phyloP scores from a whole-genome alignment of 2,329 filamentous ascomycete species.

The Paecilomyces variotii region DNA sequence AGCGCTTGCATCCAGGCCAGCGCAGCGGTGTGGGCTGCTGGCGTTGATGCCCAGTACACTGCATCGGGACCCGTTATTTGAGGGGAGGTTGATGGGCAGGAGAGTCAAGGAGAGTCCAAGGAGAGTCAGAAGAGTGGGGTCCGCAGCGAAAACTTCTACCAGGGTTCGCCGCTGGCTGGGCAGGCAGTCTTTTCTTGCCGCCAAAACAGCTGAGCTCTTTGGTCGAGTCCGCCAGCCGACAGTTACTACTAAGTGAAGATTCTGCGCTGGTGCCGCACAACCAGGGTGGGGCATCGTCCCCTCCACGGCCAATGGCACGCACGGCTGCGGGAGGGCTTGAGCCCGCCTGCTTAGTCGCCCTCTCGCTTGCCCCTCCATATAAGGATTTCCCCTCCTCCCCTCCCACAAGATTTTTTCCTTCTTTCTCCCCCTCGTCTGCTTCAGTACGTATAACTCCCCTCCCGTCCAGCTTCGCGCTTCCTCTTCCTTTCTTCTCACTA shows the following conservation, averaged over 20 bases:
- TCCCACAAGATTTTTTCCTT: slow-evolving; percentile 32
- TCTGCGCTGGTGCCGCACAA: slow-evolving; percentile 21
- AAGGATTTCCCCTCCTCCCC: slow-evolving; percentile 38
- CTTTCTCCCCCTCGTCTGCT: slow-evolving; percentile 33
- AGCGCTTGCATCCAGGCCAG: background rate
- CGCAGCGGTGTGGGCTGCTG: background rate
- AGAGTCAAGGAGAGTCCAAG: no score
- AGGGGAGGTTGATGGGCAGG: background rate
- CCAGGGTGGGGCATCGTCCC: slow-evolving; percentile 17
- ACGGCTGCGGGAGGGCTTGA: slow-evolving; percentile 23
- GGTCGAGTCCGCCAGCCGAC: no score
- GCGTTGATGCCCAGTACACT: background rate
- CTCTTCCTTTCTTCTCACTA: slow-evolving; percentile 18
- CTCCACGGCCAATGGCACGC: slow-evolving; percentile 21
- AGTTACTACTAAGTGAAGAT: slow-evolving; percentile 23
- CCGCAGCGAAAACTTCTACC: background rate
- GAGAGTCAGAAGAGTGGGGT: background rate
- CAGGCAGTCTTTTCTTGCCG: background rate
- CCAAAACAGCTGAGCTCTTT: background rate
- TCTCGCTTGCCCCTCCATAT: slow-evolving; percentile 41
- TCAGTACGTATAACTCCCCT: slow-evolving; percentile 38
- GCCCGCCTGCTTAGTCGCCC: slow-evolving; percentile 26
- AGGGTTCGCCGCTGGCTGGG: background rate
- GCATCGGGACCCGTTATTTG: background rate
- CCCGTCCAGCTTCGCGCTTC: slow-evolving; percentile 13